These are phyloP conservation scores for Mortierella hygrophila DNA, from an alignment of 192 early-diverging fungal species.

Conservation along the genomic window DNA sequence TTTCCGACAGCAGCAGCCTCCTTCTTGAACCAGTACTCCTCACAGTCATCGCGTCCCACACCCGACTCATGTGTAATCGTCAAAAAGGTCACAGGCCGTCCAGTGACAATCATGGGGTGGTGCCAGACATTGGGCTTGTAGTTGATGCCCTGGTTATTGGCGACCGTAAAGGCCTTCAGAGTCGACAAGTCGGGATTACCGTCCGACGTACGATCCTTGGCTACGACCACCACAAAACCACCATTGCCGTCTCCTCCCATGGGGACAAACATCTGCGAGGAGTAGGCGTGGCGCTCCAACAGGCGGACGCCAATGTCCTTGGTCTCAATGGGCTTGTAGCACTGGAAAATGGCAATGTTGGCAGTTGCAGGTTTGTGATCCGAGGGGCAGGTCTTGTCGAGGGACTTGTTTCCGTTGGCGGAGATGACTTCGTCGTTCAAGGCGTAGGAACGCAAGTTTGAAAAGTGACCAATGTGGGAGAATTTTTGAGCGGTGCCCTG, in stretches of 20 bases:
- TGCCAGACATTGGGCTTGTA: conserved; percentile 90
- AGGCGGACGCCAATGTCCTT: conserved; percentile 73
- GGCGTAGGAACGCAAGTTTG: conserved; percentile 62
- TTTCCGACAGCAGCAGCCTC: conserved; percentile 29
- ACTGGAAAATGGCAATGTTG: conserved; percentile 83
- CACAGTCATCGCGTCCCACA: conserved; percentile 78
- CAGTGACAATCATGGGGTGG: conserved; percentile 84
- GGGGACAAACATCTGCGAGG: conserved; percentile 89
- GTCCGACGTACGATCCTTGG: conserved; percentile 71
- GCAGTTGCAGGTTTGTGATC: conserved; percentile 48
- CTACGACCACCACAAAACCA: conserved; percentile 86
- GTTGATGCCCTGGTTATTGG: conserved; percentile 82
- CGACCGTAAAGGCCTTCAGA: conserved; percentile 80
- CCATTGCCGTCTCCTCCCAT: conserved; percentile 65
- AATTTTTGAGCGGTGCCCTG: conserved; percentile 83
- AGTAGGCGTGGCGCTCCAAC: conserved; percentile 88
- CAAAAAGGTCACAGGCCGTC: conserved; percentile 70
- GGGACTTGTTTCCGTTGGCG: conserved; percentile 15
- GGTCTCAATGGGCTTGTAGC: conserved; percentile 57
- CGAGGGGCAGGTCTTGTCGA: conserved; percentile 10
- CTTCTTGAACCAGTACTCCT: conserved; percentile 64
- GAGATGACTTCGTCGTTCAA: conserved; percentile 48
- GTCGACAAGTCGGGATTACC: conserved; percentile 81
- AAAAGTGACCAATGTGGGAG: conserved; percentile 73
- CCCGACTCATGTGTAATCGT: conserved; percentile 87